Evolutionary conservation across 192 early-diverging fungal species (phyloP).

Genomic region (Coemansia sp.): DNA sequence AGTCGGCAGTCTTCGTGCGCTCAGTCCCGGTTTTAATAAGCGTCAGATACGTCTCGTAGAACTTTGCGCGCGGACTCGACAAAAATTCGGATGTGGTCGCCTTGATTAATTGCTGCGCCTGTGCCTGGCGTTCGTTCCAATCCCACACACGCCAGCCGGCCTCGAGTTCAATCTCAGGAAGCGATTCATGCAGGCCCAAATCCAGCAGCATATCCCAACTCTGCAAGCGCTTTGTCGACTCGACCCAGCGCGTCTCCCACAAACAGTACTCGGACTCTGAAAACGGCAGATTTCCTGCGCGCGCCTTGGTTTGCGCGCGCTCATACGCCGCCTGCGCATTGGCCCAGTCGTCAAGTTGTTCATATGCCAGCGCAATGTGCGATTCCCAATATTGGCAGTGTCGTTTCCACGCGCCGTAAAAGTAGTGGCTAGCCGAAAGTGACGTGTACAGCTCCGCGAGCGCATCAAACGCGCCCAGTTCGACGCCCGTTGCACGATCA

Average conservation of each 20-base stretch:
- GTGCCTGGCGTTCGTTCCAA: constrained; percentile 74
- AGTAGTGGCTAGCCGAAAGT: constrained; percentile 92
- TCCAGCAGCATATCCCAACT: constrained; percentile 97
- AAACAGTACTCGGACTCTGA: constrained; percentile 93
- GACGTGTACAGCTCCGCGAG: constrained; percentile 79
- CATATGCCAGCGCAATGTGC: constrained; percentile 92
- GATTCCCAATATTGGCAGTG: constrained; percentile 89
- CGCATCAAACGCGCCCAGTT: constrained; percentile 88
- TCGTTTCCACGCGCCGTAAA: constrained; percentile 88
- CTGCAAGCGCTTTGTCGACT: constrained; percentile 86
- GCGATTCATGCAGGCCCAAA: constrained; percentile 85
- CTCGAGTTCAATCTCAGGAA: constrained; percentile 84
- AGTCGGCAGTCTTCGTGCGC: constrained; percentile 62
- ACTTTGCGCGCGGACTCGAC: constrained; percentile 64
- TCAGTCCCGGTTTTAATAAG: constrained; percentile 64
- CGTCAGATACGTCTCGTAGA: constrained; percentile 85
- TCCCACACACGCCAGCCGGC: constrained; percentile 94
- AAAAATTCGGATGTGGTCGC: constrained; percentile 66
- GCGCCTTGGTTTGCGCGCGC: constrained; percentile 86
- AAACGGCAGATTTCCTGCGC: constrained; percentile 81
- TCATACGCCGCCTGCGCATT: constrained; percentile 91
- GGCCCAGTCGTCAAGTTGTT: constrained; percentile 91
- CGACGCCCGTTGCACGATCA: constrained; percentile 60
- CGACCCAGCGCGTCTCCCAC: constrained; percentile 98
- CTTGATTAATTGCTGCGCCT: constrained; percentile 65